phyloP scores from a whole-genome alignment of 164 flowering plant genomes.

The Chloranthus sessilifolius region DNA sequence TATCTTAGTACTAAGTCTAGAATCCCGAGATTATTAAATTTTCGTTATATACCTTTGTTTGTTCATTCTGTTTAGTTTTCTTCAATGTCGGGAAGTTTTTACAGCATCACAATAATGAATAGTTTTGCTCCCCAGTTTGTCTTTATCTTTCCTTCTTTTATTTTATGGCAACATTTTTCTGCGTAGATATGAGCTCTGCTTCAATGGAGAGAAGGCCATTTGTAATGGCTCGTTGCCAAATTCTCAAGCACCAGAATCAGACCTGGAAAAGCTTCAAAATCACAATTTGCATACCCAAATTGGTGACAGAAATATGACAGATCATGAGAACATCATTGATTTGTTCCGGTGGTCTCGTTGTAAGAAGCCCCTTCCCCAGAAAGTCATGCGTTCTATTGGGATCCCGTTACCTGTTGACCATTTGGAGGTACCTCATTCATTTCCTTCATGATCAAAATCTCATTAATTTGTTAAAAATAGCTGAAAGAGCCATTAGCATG shows the following conservation, averaged over 20 bases:
- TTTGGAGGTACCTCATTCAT: conserved; percentile 53
- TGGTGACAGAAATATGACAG: conserved; percentile 50
- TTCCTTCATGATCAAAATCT: not conserved
- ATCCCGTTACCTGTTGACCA: conserved; percentile 80
- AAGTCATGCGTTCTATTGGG: conserved; percentile 68
- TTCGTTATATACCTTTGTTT: no score
- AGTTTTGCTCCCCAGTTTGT: not conserved
- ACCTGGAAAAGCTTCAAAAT: conserved; percentile 50
- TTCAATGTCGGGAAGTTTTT: no score
- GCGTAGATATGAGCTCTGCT: conserved; percentile 91
- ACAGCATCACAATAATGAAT: no score
- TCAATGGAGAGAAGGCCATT: conserved; percentile 69
- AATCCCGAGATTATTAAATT: no score
- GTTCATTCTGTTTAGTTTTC: no score
- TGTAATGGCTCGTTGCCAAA: conserved; percentile 28
- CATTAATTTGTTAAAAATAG: not conserved
- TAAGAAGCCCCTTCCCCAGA: conserved; percentile 84
- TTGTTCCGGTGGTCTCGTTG: conserved; percentile 89
- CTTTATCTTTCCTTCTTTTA: not conserved
- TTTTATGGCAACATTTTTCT: not conserved
- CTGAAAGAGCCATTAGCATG: no score
- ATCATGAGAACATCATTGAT: conserved; percentile 57
- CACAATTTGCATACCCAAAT: conserved; percentile 37
- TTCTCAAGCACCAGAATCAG: conserved; percentile 42
- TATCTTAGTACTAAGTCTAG: no score